Evolutionary conservation across 2,329 filamentous ascomycete species (phyloP).

Genomic region (Pestalotiopsis sp.): DNA sequence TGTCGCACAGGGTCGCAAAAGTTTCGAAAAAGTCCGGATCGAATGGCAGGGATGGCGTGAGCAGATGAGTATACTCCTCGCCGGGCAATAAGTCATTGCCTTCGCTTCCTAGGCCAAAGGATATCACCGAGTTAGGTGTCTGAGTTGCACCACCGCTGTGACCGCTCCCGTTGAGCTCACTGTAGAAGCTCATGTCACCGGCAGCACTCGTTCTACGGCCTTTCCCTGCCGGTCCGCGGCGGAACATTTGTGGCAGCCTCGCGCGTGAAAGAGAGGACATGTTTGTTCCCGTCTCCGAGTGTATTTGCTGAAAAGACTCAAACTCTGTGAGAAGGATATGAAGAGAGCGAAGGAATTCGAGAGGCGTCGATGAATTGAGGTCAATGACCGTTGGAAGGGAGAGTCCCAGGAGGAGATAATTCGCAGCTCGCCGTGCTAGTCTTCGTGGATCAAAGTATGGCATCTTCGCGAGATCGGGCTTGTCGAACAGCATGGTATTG

Average conservation of each 20-base stretch:
- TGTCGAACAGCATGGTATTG: slow-evolving; percentile 91
- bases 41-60: slow-evolving; percentile 92
- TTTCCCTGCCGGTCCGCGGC: slow-evolving; percentile 62
- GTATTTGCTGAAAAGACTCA: slow-evolving; percentile 87
- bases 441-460: slow-evolving; percentile 84
- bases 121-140: slow-evolving; percentile 48
- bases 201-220: slow-evolving; percentile 54
- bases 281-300: slow-evolving; percentile 72
- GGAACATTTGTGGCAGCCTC: slow-evolving; percentile 82
- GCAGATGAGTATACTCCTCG: slow-evolving; percentile 83
- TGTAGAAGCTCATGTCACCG: slow-evolving; percentile 32
- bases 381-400: slow-evolving; percentile 89
- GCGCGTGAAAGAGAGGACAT: slow-evolving; percentile 73
- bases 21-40: slow-evolving; percentile 97
- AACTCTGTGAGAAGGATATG: slow-evolving; percentile 88
- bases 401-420: slow-evolving; percentile 89
- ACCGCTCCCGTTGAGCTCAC: slow-evolving; percentile 13
- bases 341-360: slow-evolving; percentile 85
- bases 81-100: slow-evolving; percentile 71
- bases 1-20: slow-evolving; percentile 92
- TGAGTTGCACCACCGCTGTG: slow-evolving; percentile 27
- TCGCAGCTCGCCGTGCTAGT: slow-evolving; percentile 85
- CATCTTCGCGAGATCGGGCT: slow-evolving; percentile 75
- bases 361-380: slow-evolving; percentile 74
- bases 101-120: slow-evolving; percentile 52